Evolutionary conservation across 148 eudicot genomes (phyloP), one percentile per base, ranked within the genome.

Genomic region (Hydrangea macrophylla): DNA sequence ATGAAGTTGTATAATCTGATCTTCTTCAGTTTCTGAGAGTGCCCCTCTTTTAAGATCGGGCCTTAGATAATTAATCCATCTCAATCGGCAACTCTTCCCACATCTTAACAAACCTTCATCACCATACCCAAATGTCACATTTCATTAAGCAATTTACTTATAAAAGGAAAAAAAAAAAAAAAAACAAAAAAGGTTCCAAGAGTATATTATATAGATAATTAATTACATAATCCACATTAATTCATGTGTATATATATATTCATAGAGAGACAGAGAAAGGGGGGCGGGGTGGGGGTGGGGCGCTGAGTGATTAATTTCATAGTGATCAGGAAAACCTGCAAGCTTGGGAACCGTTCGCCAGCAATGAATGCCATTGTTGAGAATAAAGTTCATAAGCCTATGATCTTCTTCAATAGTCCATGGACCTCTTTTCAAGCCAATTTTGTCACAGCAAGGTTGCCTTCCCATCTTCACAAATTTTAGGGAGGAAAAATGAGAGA

Each of bases 331-430:
- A n/a, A 42, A 10, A 87, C 96, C 96, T 77, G 96, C 84, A 58
- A 88, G 87, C 74, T 84, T 82, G 9, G 96, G 96, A 45, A 90
- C 80, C 31, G 40, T 79, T 37, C 96, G 76, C 96, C 92, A 90
- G 55, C 90, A 85, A 33, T 73, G 88, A 54, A 82, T 82, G 28
- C 96, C 96, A 58, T 88, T 84, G 50, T 71, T 82, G 54, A 85
- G 74, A 58, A 90, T 88, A 65, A 85, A 90, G 60, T 54, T 77
- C 70, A 85, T 71, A 55, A 90, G 93, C 75, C 78, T 85, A 58
- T 81, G 84, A 79, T 90, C 96, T 81, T 90, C 93, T 66, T 90
- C 92, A 45, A 80, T 81, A 2, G 81, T 84, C 96, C 93, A 90
- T 70, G 96, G 96, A 69, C 93, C 96, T 81, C 88, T 82, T 73